Base-by-base conservation (phyloP, 2,329 filamentous ascomycete species). In the Lachnellula hyalina region DNA sequence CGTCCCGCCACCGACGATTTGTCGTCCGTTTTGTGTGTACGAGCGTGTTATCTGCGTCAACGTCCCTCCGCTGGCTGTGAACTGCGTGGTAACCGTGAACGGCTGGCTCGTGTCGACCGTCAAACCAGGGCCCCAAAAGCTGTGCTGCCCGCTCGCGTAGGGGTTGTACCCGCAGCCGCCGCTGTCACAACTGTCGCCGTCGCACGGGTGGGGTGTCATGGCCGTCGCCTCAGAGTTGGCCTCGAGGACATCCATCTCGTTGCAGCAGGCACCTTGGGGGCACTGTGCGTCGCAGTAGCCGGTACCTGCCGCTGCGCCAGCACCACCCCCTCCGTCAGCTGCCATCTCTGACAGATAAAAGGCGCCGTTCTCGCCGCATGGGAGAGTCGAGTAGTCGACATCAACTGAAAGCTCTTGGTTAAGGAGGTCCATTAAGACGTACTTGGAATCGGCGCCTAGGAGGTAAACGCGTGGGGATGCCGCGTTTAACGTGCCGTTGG, bases 331-430 rank as follows among this genome's bases (percentile, higher is more conserved):
- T 61, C 85, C 85, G 59, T 84, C 79, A 5, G 75, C 72, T n/a
- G 80, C 76, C 83, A 87, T 86, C 65, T 79, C 73, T 15, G 80
- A 74, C 34, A 86, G 76, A 72, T 88, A 88, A 47, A 88, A 73
- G 42, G 85, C 85, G 52, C 85, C 85, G 71, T 90, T 89, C 57
- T 89, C 73, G 56, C 86, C 86, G 66, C 86, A 89, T 53, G 80
- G 79, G 15, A 87, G 74, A 61, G 78, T 78, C 36, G 84, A 86
- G 47, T 86, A 79, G 65, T 89, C 85, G 46, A 87, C 85, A 53
- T 87, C 84, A 56, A 88, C 87, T 54, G 83, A 83, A 71, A 89
- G 83, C 71, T 89, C 85, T 66, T 84, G 78, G 71, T 81, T 81
- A 51, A 82, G 75, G 57, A 87, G 75, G 56, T 81, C 76, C 73